Base-by-base conservation (phyloP, 805 yeast species). In the Millerozyma acaciae region DNA sequence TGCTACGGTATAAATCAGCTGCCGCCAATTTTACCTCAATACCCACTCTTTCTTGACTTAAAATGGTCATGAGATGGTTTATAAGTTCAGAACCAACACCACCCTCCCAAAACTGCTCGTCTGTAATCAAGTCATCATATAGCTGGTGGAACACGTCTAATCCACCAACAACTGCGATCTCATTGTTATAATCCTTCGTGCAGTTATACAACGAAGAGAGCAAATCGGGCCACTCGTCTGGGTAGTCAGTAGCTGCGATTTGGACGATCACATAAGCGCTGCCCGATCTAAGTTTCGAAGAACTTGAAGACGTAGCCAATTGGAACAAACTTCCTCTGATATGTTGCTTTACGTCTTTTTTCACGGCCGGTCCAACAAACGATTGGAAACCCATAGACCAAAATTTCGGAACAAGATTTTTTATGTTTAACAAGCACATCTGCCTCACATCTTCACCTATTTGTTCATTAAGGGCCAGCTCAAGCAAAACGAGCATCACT, bases 171-270 rank as follows among this genome's bases (percentile, higher is more conserved):
- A 75, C 49, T 16, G 61, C 56, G 26, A 36, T 47, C n/a, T 47
- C 42, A 33, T 63, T 47, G 4, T 39, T 36, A 21, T 53, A 50
- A 7, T 62, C 50, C 7, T 55, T 47, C 21, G 74, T 65, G 17
- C 56, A 53, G 2, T 49, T 50, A 46, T 77, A 78, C 14, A 86
- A 48, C 5, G 55, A 55, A 21, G 57, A 50, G 35, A 84, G 51
- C 29, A 89, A 62, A 15, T 68, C 71, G 0, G 97, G 95, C 97
- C 97, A 90, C 52, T 87, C 95, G 51, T 93, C 97, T 0, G 98
- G 98, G 50, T 76, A 90, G 50, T 90, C 98, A 1, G 80, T 84
- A 3, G 84, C 82, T 1, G 95, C 87, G 10, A 90, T 84, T 48
- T 84, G 94, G 4, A 84, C 84, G 12, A 88, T 74, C 10, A 84